Conservation (phyloP, 768 basidiomycete genomes). For the Stropharia rugosoannulata region DNA sequence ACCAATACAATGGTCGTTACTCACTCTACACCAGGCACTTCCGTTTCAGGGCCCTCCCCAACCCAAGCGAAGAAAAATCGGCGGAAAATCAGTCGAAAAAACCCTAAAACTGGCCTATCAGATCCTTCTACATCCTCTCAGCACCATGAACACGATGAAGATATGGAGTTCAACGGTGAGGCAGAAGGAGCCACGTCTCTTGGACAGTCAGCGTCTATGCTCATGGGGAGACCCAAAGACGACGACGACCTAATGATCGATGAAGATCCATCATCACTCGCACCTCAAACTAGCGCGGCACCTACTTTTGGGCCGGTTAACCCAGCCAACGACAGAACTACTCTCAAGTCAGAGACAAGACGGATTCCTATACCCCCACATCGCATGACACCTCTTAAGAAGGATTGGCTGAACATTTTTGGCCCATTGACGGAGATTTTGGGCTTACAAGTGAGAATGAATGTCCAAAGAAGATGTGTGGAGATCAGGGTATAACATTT, state of each 20-base stretch:
- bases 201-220: slow-evolving; percentile 5
- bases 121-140: slow-evolving; percentile 18
- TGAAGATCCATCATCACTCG: slow-evolving; percentile 50
- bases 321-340: slow-evolving; percentile 51
- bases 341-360: slow-evolving; percentile 81
- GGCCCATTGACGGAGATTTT: slow-evolving; percentile 94
- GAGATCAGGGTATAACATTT: slow-evolving; percentile 79
- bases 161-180: slow-evolving; percentile 17
- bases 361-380: slow-evolving; percentile 93
- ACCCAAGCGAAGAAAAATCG: slow-evolving; percentile 32
- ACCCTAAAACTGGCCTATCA: slow-evolving; percentile 14
- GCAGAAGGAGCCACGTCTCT: slow-evolving; percentile 13
- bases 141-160: slow-evolving; percentile 19
- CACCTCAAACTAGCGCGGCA: slow-evolving; percentile 46
- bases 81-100: slow-evolving; percentile 37
- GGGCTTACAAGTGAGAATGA: slow-evolving; percentile 97
- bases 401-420: slow-evolving; percentile 95
- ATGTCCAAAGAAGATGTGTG: slow-evolving; percentile 82
- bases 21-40: slow-evolving; percentile 20
- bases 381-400: slow-evolving; percentile 95
- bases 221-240: slow-evolving; percentile 3
- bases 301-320: slow-evolving; percentile 73
- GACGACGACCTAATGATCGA: slow-evolving; percentile 37
- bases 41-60: slow-evolving; percentile 12
- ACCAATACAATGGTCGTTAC: slow-evolving; percentile 40